Evolutionary conservation across 305 asterid species (phyloP), one percentile per base, ranked within the genome.

Genomic region (Fraxinus albicans): DNA sequence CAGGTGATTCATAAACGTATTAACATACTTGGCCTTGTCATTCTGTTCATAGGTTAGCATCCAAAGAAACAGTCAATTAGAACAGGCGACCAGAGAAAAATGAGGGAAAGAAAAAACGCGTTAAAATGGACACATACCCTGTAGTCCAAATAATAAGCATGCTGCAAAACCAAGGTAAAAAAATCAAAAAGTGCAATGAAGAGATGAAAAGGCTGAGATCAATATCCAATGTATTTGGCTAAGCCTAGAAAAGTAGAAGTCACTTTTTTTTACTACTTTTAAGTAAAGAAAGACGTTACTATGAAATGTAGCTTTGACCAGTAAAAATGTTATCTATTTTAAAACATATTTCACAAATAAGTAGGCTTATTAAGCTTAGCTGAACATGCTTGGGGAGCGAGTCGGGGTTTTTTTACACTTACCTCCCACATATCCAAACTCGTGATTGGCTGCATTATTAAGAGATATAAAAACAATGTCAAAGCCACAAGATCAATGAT

Each of bases 1-100:
- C 5, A 89, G 95, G 89, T 94, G 96, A 83, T 89, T 76, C 92
- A 91, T 85, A 79, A 85, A 91, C 19, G 92, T 60, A 81, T 85
- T 58, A 80, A 89, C 85, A 76, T 91, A 91, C 34, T 86, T 88
- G 74, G 87, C 88, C 69, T 84, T 89, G 65, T 91, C 97, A 36
- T 94, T 93, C 98, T 95, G 92, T 70, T 72, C 60, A 74, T 77
- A 83, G 55, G 69, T 47, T 25, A 73, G 70, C 33, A 12, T 33
- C 33, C 82, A 35, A 83, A 86, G 77, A 85, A 85, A 81, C 89
- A 82, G 86, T 86, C 90, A 87, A 85, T 38, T 12, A 25, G 65
- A 77, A 80, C 36, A 63, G 58, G 53, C 8, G 23, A 8, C 29
- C 70, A 1, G 35, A 31, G 53, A 3, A 31, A 10, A 67, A 27